phyloP scores from a whole-genome alignment of 2,329 filamentous ascomycete genomes.

The Coniochaeta sp. region DNA sequence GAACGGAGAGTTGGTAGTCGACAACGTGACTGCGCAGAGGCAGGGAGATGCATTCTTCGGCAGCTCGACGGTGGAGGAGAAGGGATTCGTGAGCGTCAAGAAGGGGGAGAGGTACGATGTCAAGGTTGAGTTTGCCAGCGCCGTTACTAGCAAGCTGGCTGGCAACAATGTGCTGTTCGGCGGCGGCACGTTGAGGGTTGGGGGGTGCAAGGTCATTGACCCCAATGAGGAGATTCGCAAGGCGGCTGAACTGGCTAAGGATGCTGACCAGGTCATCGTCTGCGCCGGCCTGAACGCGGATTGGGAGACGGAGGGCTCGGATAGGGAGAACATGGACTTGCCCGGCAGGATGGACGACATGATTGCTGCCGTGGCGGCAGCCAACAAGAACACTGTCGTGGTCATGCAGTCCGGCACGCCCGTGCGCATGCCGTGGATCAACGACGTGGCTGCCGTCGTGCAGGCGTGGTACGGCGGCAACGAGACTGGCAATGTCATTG shows the following conservation, averaged over 20 bases:
- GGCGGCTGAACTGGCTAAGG: conserved; percentile 60
- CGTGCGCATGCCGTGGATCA: conserved; percentile 63
- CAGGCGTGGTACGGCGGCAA: conserved; percentile 88
- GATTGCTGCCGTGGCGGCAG: conserved; percentile 57
- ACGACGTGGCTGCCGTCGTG: conserved; percentile 49
- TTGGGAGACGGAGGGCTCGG: conserved; percentile 74
- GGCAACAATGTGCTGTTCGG: conserved; percentile 44
- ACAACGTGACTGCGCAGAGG: conserved; percentile 58
- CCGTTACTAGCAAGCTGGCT: conserved; percentile 41
- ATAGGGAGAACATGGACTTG: conserved; percentile 72
- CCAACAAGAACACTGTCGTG: conserved; percentile 63
- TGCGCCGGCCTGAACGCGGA: conserved; percentile 73
- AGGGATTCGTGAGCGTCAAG: conserved; percentile 42
- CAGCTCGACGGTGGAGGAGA: conserved; percentile 49
- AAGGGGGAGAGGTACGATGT: conserved; percentile 46
- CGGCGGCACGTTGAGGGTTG: conserved; percentile 55
- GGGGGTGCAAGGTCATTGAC: conserved; percentile 52
- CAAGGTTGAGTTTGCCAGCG: conserved; percentile 45
- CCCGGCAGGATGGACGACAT: conserved; percentile 67
- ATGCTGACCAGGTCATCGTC: conserved; percentile 70
- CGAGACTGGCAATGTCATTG: conserved; percentile 74
- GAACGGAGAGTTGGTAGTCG: conserved; percentile 54
- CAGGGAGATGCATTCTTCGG: conserved; percentile 53
- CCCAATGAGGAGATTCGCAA: conserved; percentile 53
- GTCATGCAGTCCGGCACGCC: conserved; percentile 75